phyloP scores from a whole-genome alignment of 495 filamentous ascomycete species.

The Hypoxylon trugodes region DNA sequence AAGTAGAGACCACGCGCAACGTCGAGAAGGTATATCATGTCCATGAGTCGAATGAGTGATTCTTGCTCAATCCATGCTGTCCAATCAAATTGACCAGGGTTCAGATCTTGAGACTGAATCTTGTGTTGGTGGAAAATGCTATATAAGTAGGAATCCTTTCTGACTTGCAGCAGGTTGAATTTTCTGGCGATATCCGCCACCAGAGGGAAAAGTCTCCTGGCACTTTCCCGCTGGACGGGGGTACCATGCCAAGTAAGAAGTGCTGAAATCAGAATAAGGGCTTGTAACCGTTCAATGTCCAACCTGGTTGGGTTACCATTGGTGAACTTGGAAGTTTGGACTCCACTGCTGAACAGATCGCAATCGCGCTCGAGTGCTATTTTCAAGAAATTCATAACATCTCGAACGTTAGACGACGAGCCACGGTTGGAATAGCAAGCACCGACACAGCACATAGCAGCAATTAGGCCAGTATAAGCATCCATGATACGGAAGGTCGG shows the following conservation, averaged over 20 bases:
- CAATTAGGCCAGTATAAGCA: constrained; percentile 66
- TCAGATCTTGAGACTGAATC: constrained; percentile 47
- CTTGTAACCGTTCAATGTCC: constrained; percentile 68
- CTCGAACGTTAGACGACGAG: constrained; percentile 61
- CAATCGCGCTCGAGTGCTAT: constrained; percentile 60
- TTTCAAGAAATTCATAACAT: constrained; percentile 65
- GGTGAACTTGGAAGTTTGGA: constrained; percentile 47
- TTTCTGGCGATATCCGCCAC: constrained; percentile 61
- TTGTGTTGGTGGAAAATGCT: constrained; percentile 58
- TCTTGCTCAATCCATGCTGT: constrained; percentile 71
- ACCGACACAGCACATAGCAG: constrained; percentile 71
- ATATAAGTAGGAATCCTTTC: constrained; percentile 43
- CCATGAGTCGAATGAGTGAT: constrained; percentile 68
- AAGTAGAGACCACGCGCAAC: constrained; percentile 70
- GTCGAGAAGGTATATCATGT: constrained; percentile 65
- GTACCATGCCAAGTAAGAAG: constrained; percentile 72
- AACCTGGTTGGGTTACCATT: constrained; percentile 42
- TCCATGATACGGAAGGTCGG: constrained; percentile 69
- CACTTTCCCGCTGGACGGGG: constrained; percentile 62
- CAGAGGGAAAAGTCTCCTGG: constrained; percentile 60
- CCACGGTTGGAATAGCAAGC: constrained; percentile 70
- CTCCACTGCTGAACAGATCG: constrained; percentile 50
- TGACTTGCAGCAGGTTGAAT: constrained; percentile 59
- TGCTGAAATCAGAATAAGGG: constrained; percentile 63
- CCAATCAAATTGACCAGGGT: constrained; percentile 63